Base-by-base conservation (phyloP, 2,329 filamentous ascomycete genomes). In the Botrytis sinoallii region DNA sequence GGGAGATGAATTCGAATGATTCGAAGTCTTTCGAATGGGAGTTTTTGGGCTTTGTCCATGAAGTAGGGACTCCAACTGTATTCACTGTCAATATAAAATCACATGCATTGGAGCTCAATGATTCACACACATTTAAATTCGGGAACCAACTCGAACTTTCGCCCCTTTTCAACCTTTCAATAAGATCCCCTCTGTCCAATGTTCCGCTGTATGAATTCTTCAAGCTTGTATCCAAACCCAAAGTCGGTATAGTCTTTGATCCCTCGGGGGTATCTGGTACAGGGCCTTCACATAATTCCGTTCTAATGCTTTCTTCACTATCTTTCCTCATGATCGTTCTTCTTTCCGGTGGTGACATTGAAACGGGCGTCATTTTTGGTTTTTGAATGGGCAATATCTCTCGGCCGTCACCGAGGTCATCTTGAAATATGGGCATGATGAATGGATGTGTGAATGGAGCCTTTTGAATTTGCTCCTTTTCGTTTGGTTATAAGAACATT, bases 111-210 rank as follows among this genome's bases (percentile, higher is more conserved):
- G 59, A 18, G 18, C 16, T 42, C 38, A 65, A 71, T 59, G 38
- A 42, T 55, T 69, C 44, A 73, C 85, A 71, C 83, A 89, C 91
- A 85, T 88, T 87, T 79, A 87, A 87, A 80, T 86, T 89, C 42
- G 90, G 88, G 57, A 91, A 85, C 93, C 93, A 96, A 7, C 89
- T 89, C 55, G 93, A 91, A 79, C 89, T 92, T 82, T 94, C 90
- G 46, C 90, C 90, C 81, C 88, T 89, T 84, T 98, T 98, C 77
- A 98, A 87, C 76, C 91, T 88, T 82, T 94, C 89, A 73, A 98
- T 98, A 78, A 97, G 85, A 82, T 95, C 92, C 73, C 90, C 89
- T 76, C 95, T 88, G 81, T 94, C 90, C 29, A 85, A 86, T 46
- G 75, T 79, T 66, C 72, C 76, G 75, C 75, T 73, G 55, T 65